These are phyloP conservation scores for Tylopilus felleus DNA, from an alignment of 768 basidiomycete species.

Conservation along the genomic window DNA sequence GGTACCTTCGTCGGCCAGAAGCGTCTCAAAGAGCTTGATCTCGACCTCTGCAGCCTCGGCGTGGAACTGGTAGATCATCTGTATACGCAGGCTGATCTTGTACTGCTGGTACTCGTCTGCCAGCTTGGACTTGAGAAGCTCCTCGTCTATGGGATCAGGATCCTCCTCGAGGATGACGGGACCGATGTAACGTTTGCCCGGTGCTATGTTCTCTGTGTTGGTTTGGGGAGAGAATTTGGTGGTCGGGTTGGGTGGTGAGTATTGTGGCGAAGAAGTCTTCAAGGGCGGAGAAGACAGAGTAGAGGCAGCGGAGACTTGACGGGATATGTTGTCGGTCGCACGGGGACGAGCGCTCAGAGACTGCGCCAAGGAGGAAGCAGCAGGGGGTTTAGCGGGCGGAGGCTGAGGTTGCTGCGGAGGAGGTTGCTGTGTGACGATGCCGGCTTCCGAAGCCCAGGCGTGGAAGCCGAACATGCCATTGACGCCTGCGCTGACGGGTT, in stretches of 20 bases:
- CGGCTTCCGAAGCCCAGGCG: constrained; percentile 31
- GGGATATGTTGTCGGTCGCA: constrained; percentile 29
- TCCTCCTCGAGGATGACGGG: constrained; percentile 31
- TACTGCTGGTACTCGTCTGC: constrained; percentile 31
- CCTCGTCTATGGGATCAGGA: constrained; percentile 25
- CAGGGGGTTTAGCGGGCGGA: constrained; percentile 6
- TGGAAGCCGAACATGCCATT: constrained; percentile 25
- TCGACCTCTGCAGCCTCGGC: constrained; percentile 29
- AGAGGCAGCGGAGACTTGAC: constrained; percentile 29
- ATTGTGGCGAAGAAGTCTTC: constrained; percentile 23
- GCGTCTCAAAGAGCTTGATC: constrained; percentile 28
- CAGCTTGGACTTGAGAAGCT: constrained; percentile 32
- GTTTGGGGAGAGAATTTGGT: constrained; percentile 27
- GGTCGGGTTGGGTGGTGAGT: constrained; percentile 22
- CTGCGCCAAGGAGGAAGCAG: constrained; percentile 6
- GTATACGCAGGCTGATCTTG: constrained; percentile 31
- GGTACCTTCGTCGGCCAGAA: constrained; percentile 26
- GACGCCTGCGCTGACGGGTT: constrained; percentile 11
- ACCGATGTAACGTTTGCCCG: constrained; percentile 33
- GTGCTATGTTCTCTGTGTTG: constrained; percentile 17
- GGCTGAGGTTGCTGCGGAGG: constrained; percentile 21
- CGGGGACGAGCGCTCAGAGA: constrained; percentile 21
- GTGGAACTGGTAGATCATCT: constrained; percentile 35
- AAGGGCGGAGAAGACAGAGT: constrained; percentile 19
- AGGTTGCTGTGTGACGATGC: constrained; percentile 20